phyloP scores from a whole-genome alignment of 2,329 filamentous ascomycete genomes.

The Pyrenophora seminiperda region DNA sequence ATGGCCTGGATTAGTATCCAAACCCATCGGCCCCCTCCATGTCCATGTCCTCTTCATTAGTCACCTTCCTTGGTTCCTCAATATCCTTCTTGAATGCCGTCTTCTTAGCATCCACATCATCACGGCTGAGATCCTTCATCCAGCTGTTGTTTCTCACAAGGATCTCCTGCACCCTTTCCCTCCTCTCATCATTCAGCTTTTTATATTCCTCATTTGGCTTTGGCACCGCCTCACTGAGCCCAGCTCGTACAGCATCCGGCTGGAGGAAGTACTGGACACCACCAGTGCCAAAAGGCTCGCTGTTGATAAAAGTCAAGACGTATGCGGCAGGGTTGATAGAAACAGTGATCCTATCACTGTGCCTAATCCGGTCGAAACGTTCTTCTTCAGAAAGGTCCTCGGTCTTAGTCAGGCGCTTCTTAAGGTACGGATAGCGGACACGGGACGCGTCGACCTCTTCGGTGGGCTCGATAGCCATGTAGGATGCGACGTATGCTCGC shows the following conservation, averaged over 20 bases:
- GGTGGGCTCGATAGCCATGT: constrained; percentile 85
- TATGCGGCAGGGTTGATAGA: constrained; percentile 53
- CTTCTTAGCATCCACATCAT: constrained; percentile 55
- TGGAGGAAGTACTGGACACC: constrained; percentile 51
- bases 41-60: constrained; percentile 39
- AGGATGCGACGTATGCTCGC: constrained; percentile 96
- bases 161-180: constrained; percentile 49
- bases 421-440: constrained; percentile 51
- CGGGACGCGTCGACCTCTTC: constrained; percentile 47
- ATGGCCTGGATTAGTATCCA: constrained; percentile 1
- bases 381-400: constrained; percentile 44
- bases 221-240: constrained; percentile 41
- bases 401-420: constrained; percentile 45
- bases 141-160: constrained; percentile 53
- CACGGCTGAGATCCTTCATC: constrained; percentile 54
- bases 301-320: constrained; percentile 51
- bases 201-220: constrained; percentile 44
- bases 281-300: constrained; percentile 39
- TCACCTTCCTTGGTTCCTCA: constrained; percentile 29
- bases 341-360: constrained; percentile 52
- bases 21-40: constrained; percentile 36
- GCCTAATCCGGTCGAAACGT: constrained; percentile 36
- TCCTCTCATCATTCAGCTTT: constrained; percentile 34
- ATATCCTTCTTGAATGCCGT: constrained; percentile 39
- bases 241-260: constrained; percentile 41